Conservation (phyloP, 2,329 filamentous ascomycete genomes). For the Trichoderma citrinoviride region DNA sequence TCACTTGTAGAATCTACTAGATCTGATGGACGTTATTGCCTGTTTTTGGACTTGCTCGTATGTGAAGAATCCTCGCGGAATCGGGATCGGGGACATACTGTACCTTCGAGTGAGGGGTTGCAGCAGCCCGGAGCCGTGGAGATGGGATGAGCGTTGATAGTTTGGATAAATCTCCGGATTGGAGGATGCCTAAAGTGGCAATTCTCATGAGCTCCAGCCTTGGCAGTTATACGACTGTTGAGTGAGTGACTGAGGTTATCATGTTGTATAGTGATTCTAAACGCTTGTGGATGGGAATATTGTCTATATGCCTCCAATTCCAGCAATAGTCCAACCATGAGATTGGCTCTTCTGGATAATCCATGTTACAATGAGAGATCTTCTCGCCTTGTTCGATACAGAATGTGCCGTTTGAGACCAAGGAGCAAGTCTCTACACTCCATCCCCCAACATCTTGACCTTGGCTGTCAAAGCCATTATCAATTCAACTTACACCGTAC, state of each 20-base stretch:
- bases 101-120: neutral
- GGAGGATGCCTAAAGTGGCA: neutral
- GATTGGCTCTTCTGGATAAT: no score
- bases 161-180: neutral
- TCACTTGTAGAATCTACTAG: no score
- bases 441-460: neutral
- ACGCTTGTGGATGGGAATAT: neutral
- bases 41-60: neutral
- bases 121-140: neutral
- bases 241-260: no score
- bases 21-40: slow-evolving; percentile 5
- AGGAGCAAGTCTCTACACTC: no score
- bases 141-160: neutral
- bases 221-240: neutral
- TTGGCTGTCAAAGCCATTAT: neutral
- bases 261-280: neutral
- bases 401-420: no score
- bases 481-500: neutral
- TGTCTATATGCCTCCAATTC: neutral
- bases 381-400: no score
- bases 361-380: no score
- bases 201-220: neutral
- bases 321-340: neutral
- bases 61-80: neutral
- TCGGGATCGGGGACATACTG: neutral